Evolutionary conservation across 495 filamentous ascomycete species (phyloP).

Genomic region (Talaromyces ruber): DNA sequence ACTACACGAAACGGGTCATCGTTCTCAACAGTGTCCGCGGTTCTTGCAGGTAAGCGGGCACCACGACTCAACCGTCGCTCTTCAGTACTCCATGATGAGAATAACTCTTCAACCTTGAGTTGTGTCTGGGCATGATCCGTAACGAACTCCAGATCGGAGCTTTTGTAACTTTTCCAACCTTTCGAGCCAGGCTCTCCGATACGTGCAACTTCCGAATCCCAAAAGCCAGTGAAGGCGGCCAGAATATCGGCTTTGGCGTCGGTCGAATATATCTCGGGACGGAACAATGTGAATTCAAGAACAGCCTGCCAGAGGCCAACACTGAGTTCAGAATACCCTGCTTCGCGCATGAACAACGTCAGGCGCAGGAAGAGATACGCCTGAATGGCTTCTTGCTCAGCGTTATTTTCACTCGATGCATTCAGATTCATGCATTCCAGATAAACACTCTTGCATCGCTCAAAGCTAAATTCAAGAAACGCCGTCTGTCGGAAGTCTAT

Average conservation of each 20-base stretch:
- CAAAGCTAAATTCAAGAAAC: conserved; percentile 59
- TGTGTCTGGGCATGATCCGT: conserved; percentile 18
- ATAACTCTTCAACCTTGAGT: conserved; percentile 19
- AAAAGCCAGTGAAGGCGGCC: conserved; percentile 60
- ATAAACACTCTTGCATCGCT: conserved; percentile 49
- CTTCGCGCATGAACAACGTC: conserved; percentile 65
- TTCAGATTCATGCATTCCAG: conserved; percentile 47
- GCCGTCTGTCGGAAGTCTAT: conserved; percentile 68
- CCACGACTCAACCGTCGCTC: conserved; percentile 43
- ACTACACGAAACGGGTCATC: conserved; percentile 76
- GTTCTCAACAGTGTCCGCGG: conserved; percentile 52
- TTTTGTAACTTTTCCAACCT: conserved; percentile 51
- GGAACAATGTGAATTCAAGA: conserved; percentile 65
- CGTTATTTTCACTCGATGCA: conserved; percentile 14
- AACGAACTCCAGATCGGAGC: conserved; percentile 4
- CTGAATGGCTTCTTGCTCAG: conserved; percentile 36
- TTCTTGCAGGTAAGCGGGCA: conserved; percentile 56
- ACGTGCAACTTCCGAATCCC: conserved; percentile 77
- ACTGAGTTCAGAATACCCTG: conserved; percentile 72
- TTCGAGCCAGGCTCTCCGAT: conserved; percentile 65
- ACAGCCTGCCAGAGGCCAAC: conserved; percentile 76
- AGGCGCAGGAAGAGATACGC: conserved; percentile 67
- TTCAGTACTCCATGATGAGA: conserved; percentile 50
- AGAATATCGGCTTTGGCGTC: conserved; percentile 14
- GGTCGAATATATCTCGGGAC: conserved; percentile 22